Conservation (phyloP, 2,329 filamentous ascomycete genomes). For the Colletotrichum chlorophyti region DNA sequence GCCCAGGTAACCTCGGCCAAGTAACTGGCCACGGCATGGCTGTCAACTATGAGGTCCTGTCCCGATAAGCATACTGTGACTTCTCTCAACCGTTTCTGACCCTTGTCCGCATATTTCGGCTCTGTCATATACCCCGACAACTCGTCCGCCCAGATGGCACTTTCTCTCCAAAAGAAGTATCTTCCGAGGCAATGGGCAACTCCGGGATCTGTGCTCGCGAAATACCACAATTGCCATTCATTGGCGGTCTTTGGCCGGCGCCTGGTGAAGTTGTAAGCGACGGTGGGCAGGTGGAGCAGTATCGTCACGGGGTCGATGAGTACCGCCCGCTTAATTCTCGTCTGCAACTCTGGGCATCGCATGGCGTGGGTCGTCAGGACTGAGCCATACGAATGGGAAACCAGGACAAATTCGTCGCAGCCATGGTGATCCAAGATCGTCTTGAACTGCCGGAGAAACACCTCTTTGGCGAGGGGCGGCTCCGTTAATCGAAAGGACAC, state of each 20-base stretch:
- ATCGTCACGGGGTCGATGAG: constrained; percentile 70
- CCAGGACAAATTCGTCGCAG: constrained; percentile 64
- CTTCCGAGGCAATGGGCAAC: constrained; percentile 69
- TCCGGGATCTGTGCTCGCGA: constrained; percentile 71
- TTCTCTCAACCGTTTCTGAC: constrained; percentile 35
- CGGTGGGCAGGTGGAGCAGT: constrained; percentile 71
- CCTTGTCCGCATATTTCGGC: constrained; percentile 8
- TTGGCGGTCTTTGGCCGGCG: constrained; percentile 61
- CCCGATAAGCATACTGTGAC: constrained; percentile 66
- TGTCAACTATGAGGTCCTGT: constrained; percentile 70
- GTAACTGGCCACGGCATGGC: constrained; percentile 63
- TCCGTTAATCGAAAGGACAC: constrained; percentile 68
- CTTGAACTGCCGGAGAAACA: constrained; percentile 64
- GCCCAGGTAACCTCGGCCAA: constrained; percentile 38
- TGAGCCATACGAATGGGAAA: constrained; percentile 67
- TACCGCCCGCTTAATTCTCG: constrained; percentile 56
- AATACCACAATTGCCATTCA: constrained; percentile 75
- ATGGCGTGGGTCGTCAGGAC: constrained; percentile 69
- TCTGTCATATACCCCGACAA: constrained; percentile 40
- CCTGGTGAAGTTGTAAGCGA: constrained; percentile 74
- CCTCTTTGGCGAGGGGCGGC: constrained; percentile 54
- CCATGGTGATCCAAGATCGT: constrained; percentile 64
- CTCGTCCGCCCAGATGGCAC: constrained; percentile 74
- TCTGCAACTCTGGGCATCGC: constrained; percentile 50
- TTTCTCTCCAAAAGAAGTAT: constrained; percentile 76